These are phyloP conservation scores for Incumbomyces lentus DNA, from an alignment of 2,329 filamentous ascomycete species.

Conservation along the genomic window DNA sequence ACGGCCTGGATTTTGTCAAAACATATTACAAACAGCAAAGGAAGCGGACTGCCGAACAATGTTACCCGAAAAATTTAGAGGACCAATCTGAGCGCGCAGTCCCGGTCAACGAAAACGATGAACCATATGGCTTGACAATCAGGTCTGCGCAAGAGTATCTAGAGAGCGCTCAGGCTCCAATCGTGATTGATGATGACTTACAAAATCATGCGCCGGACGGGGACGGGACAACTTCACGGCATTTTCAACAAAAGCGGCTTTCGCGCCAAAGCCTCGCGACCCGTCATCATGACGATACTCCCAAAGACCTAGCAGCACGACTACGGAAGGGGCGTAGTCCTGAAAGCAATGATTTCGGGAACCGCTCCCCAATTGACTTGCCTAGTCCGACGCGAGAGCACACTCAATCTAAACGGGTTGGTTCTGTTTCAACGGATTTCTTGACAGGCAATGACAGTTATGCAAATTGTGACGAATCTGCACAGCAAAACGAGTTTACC, in stretches of 20 bases:
- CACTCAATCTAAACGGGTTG: background rate
- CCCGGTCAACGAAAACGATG: no score
- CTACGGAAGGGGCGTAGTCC: conserved; percentile 1
- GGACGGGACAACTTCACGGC: background rate
- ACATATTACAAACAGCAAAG: background rate
- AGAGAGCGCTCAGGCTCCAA: background rate
- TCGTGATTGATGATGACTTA: background rate
- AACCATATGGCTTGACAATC: no score
- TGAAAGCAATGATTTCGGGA: background rate
- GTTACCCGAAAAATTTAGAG: no score
- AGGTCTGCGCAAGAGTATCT: background rate
- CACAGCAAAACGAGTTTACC: background rate
- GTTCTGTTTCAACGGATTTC: conserved; percentile 10
- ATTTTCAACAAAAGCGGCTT: background rate
- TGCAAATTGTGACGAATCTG: background rate
- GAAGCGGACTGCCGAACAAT: background rate
- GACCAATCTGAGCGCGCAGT: no score
- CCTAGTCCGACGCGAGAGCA: background rate
- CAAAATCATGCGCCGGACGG: background rate
- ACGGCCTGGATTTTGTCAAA: background rate
- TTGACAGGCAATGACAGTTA: conserved; percentile 9
- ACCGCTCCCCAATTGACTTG: background rate
- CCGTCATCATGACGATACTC: background rate
- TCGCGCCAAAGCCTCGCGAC: background rate
- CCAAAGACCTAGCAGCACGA: background rate